Evolutionary conservation across 306 rosid species (phyloP).

Genomic region (Coriaria nepalensis): DNA sequence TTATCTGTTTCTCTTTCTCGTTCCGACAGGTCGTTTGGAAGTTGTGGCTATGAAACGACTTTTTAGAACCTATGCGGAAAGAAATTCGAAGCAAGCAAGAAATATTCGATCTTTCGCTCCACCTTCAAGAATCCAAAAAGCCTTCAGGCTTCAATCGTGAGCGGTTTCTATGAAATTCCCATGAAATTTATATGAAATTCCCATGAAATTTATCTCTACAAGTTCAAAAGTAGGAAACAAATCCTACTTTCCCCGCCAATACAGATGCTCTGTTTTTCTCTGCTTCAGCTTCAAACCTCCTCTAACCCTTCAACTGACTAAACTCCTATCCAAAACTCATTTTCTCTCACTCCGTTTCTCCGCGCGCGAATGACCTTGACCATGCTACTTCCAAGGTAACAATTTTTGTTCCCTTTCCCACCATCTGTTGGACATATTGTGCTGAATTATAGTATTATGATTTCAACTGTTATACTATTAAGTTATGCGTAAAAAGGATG

Average conservation of each 20-base stretch:
- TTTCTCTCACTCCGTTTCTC: conserved; percentile 11
- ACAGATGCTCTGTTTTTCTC: conserved; percentile 38
- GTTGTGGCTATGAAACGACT: background rate
- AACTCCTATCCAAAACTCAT: conserved; percentile 18
- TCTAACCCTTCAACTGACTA: conserved; percentile 13
- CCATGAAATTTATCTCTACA: background rate
- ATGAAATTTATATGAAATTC: background rate
- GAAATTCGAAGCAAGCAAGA: too few species aligned
- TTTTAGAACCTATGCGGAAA: background rate
- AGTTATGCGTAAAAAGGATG: background rate
- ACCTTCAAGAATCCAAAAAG: background rate
- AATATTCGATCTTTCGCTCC: background rate
- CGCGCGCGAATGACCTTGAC: conserved; percentile 36
- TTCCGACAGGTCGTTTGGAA: too few species aligned
- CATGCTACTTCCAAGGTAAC: conserved; percentile 80
- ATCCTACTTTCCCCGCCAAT: conserved; percentile 44
- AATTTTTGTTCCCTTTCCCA: conserved; percentile 3
- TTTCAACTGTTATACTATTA: too few species aligned
- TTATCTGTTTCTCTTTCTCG: too few species aligned
- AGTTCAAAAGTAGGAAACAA: background rate
- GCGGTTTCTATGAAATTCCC: too few species aligned
- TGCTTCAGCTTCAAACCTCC: conserved; percentile 22
- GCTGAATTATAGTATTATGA: background rate
- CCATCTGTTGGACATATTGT: conserved; percentile 17
- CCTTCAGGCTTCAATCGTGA: too few species aligned